phyloP scores from a whole-genome alignment of 1,284 basidiomycete genomes.

The Omphalotus olearius region DNA sequence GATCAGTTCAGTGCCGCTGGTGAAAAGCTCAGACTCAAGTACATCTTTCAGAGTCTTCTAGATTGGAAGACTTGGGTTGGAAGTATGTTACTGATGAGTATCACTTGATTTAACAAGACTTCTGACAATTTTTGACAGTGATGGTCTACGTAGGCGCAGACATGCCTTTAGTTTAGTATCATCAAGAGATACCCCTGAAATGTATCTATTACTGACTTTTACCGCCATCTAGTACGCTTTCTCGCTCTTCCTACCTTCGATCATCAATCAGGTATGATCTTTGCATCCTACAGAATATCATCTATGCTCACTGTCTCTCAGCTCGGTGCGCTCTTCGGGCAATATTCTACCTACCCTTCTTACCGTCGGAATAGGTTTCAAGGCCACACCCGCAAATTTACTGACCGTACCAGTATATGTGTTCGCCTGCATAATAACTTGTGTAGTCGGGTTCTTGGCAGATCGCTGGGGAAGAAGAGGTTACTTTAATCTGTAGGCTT shows the following conservation, averaged over 20 bases:
- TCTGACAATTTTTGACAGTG: constrained; percentile 32
- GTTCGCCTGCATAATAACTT: constrained; percentile 62
- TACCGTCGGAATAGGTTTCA: constrained; percentile 41
- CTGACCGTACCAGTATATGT: constrained; percentile 68
- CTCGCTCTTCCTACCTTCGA: constrained; percentile 67
- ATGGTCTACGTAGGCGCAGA: constrained; percentile 52
- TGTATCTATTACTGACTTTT: background rate
- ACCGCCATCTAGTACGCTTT: constrained; percentile 49
- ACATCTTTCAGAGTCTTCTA: constrained; percentile 53
- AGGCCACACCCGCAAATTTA: constrained; percentile 70
- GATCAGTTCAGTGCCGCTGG: constrained; percentile 72
- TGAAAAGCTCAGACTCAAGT: constrained; percentile 57
- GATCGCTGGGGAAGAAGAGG: constrained; percentile 59
- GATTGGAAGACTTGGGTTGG: constrained; percentile 77
- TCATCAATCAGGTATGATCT: constrained; percentile 55
- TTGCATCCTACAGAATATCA: background rate
- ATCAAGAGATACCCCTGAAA: background rate
- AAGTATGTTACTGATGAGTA: constrained; percentile 34
- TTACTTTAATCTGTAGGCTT: constrained; percentile 56
- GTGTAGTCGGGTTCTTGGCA: constrained; percentile 56
- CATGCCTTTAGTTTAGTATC: constrained; percentile 41
- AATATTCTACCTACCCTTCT: constrained; percentile 13
- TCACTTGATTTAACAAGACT: constrained; percentile 1
- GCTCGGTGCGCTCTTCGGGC: constrained; percentile 38
- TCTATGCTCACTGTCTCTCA: constrained; percentile 17